phyloP scores from a whole-genome alignment of 2,329 filamentous ascomycete genomes.

The Diaporthe sp. region DNA sequence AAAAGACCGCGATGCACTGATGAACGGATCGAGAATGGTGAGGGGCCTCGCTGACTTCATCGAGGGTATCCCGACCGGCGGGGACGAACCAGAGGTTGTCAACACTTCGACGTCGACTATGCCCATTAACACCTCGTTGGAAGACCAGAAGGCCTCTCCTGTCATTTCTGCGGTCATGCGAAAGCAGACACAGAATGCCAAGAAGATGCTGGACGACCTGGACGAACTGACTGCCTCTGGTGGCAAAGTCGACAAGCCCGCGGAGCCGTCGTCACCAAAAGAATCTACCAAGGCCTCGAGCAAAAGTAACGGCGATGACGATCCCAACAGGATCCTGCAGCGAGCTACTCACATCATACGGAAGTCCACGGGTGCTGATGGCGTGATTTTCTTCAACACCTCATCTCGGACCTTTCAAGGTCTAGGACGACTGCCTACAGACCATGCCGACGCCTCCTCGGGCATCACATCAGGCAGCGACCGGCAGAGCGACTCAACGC shows the following conservation, averaged over 20 bases:
- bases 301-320: not conserved
- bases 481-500: slow-evolving; percentile 15
- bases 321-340: slow-evolving; percentile 49
- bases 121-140: slow-evolving; percentile 1
- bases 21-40: slow-evolving; percentile 46
- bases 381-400: slow-evolving; percentile 50
- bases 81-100: not conserved
- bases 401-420: slow-evolving; percentile 34
- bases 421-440: not conserved
- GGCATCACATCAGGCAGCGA: slow-evolving; percentile 37
- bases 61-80: slow-evolving; percentile 34
- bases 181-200: slow-evolving; percentile 33
- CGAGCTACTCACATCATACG: slow-evolving; percentile 59
- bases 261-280: not conserved
- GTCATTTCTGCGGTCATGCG: slow-evolving; percentile 37
- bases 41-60: slow-evolving; percentile 46
- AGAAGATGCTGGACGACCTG: slow-evolving; percentile 35
- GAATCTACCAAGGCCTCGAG: not conserved
- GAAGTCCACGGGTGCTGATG: slow-evolving; percentile 59
- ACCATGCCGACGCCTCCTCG: slow-evolving; percentile 28
- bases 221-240: slow-evolving; percentile 2
- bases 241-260: not conserved
- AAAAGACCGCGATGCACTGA: slow-evolving; percentile 43
- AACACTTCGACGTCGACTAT: not conserved
- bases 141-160: slow-evolving; percentile 29